Evolutionary conservation across 768 basidiomycete species (phyloP), one percentile per base, ranked within the genome.

Genomic region (Rhodosporidiobolus odoratus): DNA sequence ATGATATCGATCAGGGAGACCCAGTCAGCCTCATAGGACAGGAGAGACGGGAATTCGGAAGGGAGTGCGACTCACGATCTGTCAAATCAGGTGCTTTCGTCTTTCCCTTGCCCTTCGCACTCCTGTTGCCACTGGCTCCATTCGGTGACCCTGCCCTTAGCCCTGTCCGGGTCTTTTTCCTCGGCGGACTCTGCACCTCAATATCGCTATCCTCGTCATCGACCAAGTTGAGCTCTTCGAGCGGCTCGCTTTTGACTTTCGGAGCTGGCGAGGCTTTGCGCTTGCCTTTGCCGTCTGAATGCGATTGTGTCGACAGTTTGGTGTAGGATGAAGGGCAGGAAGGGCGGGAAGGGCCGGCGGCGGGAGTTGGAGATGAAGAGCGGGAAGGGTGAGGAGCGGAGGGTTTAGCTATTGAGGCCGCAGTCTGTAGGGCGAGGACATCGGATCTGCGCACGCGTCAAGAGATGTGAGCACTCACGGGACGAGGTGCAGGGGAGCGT

Each of bases 51-150:
- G 54, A 15, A 3, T 17, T 27, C 35, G 4, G 8, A 15, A 12
- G 32, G 21, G 21, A 43, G 43, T 25, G 48, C n/a, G n/a, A 63
- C 72, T 40, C 52, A 69, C 72, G 72, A 34, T 73, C 60, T 1
- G 58, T 60, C 21, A 47, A 38, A 25, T 68, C 71, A 23, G 40
- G 21, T 6, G 19, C 23, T 15, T 21, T n/a, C 21, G 47, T 38
- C 48, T 32, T 43, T 12, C 58, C 48, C 38, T 59, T 66, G 2
- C 37, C 57, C 32, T 66, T 67, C 23, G 12, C 58, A 25, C 37
- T 58, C 7, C 43, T 40, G 41, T 58, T 59, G 1, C 45, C 66
- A 4, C n/a, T n/a, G n/a, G n/a, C n/a, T 17, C 30, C 54, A 13
- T 34, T 52, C 9, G n/a, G n/a, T n/a, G n/a, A n/a, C n/a, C n/a